These are phyloP conservation scores for Eucalyptus dawsonii DNA, from an alignment of 345 rosid species.

Conservation along the genomic window DNA sequence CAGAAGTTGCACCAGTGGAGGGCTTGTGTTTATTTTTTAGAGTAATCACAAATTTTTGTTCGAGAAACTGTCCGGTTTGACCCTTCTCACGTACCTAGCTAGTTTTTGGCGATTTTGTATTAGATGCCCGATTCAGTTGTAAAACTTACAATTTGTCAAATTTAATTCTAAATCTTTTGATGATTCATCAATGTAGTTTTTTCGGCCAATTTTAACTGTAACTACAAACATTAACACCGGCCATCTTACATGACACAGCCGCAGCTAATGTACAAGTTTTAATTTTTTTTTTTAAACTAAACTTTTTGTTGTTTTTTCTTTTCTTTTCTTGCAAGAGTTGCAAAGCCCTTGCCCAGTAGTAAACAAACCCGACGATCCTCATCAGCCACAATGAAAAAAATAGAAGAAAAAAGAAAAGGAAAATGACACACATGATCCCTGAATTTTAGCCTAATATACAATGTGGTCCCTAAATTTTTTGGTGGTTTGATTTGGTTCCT, in stretches of 20 bases:
- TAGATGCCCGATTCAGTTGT: not conserved
- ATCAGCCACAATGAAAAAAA: not conserved
- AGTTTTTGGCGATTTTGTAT: not conserved
- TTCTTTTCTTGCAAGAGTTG: not conserved
- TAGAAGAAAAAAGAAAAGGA: not conserved
- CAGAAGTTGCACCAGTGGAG: not conserved
- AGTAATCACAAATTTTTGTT: not conserved
- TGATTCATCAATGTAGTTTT: not conserved
- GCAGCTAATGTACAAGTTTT: not conserved
- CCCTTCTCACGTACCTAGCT: not conserved
- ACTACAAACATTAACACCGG: rapidly evolving
- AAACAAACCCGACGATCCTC: rapidly evolving
- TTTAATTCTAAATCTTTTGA: not conserved
- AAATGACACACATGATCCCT: not conserved
- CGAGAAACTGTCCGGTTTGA: not conserved
- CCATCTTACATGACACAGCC: rapidly evolving
- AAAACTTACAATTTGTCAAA: not conserved
- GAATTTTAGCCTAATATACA: no score
- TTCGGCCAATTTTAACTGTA: not conserved
- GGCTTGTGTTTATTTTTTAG: not conserved
- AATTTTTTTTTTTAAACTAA: not conserved
- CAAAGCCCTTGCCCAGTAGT: not conserved
- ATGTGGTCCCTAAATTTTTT: no score
- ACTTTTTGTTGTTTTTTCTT: not conserved
- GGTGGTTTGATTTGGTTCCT: no score